These are phyloP conservation scores for Capronia coronata DNA, from an alignment of 2,329 filamentous ascomycete species.

Conservation along the genomic window DNA sequence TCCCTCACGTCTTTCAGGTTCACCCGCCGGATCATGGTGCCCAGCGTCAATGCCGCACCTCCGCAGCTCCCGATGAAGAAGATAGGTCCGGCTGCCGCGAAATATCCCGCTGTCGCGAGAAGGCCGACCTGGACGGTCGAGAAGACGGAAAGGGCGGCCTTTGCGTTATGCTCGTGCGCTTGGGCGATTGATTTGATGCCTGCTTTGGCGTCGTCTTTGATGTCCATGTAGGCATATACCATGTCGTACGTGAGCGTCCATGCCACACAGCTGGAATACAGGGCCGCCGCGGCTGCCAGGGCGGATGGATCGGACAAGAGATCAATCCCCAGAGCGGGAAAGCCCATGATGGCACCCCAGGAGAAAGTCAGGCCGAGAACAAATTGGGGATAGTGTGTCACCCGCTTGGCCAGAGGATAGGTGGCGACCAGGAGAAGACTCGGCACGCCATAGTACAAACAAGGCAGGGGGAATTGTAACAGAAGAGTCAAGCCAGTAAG, in stretches of 20 bases:
- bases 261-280: slow-evolving; percentile 44
- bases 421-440: slow-evolving; percentile 41
- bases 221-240: slow-evolving; percentile 49
- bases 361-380: slow-evolving; percentile 49
- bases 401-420: slow-evolving; percentile 49
- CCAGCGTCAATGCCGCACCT: slow-evolving; percentile 49
- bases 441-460: slow-evolving; percentile 40
- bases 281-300: slow-evolving; percentile 35
- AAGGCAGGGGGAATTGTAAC: slow-evolving; percentile 38
- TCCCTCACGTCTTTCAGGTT: slow-evolving; percentile 51
- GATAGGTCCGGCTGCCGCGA: slow-evolving; percentile 50
- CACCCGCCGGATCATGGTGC: slow-evolving; percentile 55
- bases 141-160: slow-evolving; percentile 38
- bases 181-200: slow-evolving; percentile 49
- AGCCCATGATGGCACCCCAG: slow-evolving; percentile 46
- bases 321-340: slow-evolving; percentile 42
- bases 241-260: slow-evolving; percentile 48
- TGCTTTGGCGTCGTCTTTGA: slow-evolving; percentile 45
- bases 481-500: slow-evolving; percentile 39
- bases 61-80: slow-evolving; percentile 56
- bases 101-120: slow-evolving; percentile 40
- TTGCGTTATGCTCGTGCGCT: slow-evolving; percentile 44
- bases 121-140: slow-evolving; percentile 39
- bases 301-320: slow-evolving; percentile 37
- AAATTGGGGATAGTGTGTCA: slow-evolving; percentile 49